phyloP scores from a whole-genome alignment of 2,329 filamentous ascomycete genomes.

The Cercospora zeae-maydis region DNA sequence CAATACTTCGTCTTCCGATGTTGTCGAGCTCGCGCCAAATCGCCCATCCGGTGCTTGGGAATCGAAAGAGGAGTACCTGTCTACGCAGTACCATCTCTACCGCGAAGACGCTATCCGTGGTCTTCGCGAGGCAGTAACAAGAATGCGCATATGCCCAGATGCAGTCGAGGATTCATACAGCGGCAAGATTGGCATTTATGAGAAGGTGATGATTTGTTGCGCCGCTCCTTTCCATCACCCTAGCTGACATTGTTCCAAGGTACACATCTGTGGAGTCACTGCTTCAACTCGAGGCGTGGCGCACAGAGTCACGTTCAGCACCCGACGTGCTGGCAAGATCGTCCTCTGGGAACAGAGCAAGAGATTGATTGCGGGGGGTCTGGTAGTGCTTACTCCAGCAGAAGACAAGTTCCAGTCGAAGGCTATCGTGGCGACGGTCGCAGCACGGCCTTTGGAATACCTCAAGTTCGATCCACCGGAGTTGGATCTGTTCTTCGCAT shows the following conservation, averaged over 20 bases:
- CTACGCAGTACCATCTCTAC: constrained; percentile 69
- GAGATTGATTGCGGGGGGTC: constrained; percentile 52
- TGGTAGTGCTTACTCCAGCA: constrained; percentile 54
- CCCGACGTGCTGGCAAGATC: constrained; percentile 59
- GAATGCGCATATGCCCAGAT: constrained; percentile 51
- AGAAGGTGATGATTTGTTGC: constrained; percentile 51
- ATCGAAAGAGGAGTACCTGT: constrained; percentile 63
- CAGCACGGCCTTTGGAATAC: constrained; percentile 61
- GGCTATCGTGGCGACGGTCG: constrained; percentile 69
- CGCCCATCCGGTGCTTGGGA: constrained; percentile 55
- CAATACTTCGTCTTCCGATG: constrained; percentile 17
- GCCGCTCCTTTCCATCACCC: not conserved
- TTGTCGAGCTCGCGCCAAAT: constrained; percentile 43
- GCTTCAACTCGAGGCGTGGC: constrained; percentile 62
- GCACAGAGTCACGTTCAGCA: constrained; percentile 67
- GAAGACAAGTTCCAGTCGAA: constrained; percentile 60
- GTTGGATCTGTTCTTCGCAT: constrained; percentile 71
- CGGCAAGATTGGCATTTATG: constrained; percentile 59
- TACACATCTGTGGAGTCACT: constrained; percentile 63
- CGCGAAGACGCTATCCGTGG: constrained; percentile 70
- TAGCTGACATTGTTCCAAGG: constrained; percentile 45
- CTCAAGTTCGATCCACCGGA: constrained; percentile 65
- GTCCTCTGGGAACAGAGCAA: constrained; percentile 66
- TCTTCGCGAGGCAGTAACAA: constrained; percentile 62
- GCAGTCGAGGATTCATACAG: constrained; percentile 53